phyloP scores from a whole-genome alignment of 1,284 basidiomycete genomes.

The Tilletia indica region DNA sequence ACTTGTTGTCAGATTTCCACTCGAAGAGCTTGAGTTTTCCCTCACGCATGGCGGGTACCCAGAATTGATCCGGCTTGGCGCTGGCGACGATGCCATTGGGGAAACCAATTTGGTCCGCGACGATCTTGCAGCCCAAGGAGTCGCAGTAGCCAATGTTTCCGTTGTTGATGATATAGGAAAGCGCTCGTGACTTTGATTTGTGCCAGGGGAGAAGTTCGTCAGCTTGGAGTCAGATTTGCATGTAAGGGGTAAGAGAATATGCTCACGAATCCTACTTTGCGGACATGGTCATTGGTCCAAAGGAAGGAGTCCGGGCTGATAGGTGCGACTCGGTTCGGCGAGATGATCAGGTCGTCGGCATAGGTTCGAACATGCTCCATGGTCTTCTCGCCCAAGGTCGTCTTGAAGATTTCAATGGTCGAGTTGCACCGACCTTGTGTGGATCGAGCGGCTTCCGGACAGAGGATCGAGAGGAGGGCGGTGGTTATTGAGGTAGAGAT shows the following conservation, averaged over 20 bases:
- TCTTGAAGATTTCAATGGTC: slow-evolving; percentile 70
- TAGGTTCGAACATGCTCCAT: slow-evolving; percentile 66
- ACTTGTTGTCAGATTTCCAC: slow-evolving; percentile 31
- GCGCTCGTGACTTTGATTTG: slow-evolving; percentile 18
- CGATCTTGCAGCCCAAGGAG: slow-evolving; percentile 40
- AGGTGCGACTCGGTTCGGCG: slow-evolving; percentile 72
- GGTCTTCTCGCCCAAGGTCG: slow-evolving; percentile 59
- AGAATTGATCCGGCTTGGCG: slow-evolving; percentile 29
- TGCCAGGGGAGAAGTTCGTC: too few relatives aligned
- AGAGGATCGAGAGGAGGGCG: slow-evolving; percentile 34
- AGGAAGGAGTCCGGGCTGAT: slow-evolving; percentile 43
- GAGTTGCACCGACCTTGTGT: slow-evolving; percentile 66
- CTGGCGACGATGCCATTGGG: slow-evolving; percentile 37
- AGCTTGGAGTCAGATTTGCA: too few relatives aligned
- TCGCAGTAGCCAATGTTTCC: slow-evolving; percentile 38
- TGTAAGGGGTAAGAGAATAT: slow-evolving; percentile 12
- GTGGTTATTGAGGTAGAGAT: slow-evolving; percentile 45
- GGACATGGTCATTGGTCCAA: slow-evolving; percentile 44
- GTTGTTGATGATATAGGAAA: slow-evolving; percentile 29
- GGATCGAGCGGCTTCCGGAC: slow-evolving; percentile 25
- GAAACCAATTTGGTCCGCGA: slow-evolving; percentile 27
- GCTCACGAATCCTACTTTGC: slow-evolving; percentile 29
- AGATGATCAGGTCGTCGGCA: slow-evolving; percentile 62
- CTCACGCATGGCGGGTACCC: slow-evolving; percentile 30
- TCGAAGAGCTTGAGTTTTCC: slow-evolving; percentile 34